Base-by-base conservation (phyloP, 768 basidiomycete genomes). In the Pulveroboletus sp. region DNA sequence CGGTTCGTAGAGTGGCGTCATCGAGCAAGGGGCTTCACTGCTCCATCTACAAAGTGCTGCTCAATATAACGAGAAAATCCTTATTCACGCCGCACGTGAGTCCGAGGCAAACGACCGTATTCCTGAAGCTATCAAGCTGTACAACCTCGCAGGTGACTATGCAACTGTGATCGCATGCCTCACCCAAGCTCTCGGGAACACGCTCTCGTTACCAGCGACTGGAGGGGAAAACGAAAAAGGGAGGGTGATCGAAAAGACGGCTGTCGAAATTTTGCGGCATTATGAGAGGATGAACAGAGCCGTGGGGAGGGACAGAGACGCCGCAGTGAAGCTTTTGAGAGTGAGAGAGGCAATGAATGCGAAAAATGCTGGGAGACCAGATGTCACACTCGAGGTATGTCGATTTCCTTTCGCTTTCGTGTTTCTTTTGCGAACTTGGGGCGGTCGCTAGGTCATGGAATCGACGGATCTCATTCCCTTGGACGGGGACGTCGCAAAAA, bases 121-220 rank as follows among this genome's bases (percentile, higher is more conserved):
- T 35, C 77, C 85, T 2, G 93, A 97, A 65, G 93, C 93, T 3
- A 93, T 98, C 72, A 92, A 93, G 64, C 73, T 99, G 39, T 97
- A 93, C 72, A 94, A 97, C 70, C 82, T 97, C 33, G 94, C 94
- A 1, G 89, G 90, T 31, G 89, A 94, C 55, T 93, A 93, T 64
- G 71, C 79, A 13, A 91, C 89, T 24, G 95, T 98, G 47, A 81
- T 97, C 37, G 76, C 82, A 7, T 90, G 89, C 46, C 84, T 98
- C 32, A 91, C 92, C 13, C 82, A 83, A 48, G 90, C 91, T 2
- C 76, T 99, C 2, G 92, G 93, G 14, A 87, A 84, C 61, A 86
- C 89, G 0, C 76, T 97, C 42, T 75, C 83, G 3, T 78, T 87
- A 56, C 81, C 84, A 0, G 63, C 65, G 39, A 62, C 83, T 0